Percentiles rank a stretch among this genome's conserved stretches.
Evolutionary conservation across 495 filamentous ascomycete species (phyloP).

Genomic region (Lophium mytilinum): DNA sequence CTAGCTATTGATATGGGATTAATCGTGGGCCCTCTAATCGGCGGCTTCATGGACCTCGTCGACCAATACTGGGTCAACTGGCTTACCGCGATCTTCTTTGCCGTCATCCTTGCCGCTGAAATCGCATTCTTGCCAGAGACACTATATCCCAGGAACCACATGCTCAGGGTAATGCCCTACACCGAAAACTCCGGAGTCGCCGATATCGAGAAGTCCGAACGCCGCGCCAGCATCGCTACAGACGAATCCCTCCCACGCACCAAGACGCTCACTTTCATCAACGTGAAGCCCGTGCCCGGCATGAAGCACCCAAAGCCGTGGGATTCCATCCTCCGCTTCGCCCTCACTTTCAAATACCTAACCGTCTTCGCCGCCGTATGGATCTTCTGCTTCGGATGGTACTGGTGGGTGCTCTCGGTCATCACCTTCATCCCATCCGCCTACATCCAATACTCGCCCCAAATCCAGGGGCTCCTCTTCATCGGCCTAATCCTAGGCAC

Average conservation of each 20-base stretch:
- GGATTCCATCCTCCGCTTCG: constrained; percentile 42
- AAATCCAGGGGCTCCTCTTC: constrained; percentile 53
- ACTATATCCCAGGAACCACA: constrained; percentile 48
- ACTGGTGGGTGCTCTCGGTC: constrained; percentile 57
- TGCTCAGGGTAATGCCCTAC: constrained; percentile 37
- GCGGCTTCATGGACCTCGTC: constrained; percentile 48
- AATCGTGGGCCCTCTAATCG: constrained; percentile 49
- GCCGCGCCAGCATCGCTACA: not conserved
- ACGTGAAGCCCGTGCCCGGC: constrained; percentile 44
- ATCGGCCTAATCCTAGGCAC: constrained; percentile 52
- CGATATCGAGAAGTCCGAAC: constrained; percentile 30
- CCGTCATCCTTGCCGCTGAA: constrained; percentile 42
- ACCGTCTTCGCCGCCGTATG: constrained; percentile 41
- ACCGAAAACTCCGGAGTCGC: not conserved
- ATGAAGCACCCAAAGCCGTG: constrained; percentile 47
- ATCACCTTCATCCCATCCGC: constrained; percentile 53
- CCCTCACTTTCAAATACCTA: constrained; percentile 42
- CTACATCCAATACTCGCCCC: constrained; percentile 43
- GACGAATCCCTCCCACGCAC: constrained; percentile 36
- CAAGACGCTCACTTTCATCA: constrained; percentile 43
- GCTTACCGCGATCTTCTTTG: constrained; percentile 53
- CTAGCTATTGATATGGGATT: constrained; percentile 50
- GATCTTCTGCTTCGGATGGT: constrained; percentile 51
- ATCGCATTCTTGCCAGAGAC: constrained; percentile 52
- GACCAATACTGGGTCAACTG: constrained; percentile 50